Conservation (phyloP, 345 rosid species). For the Populus simonii region DNA sequence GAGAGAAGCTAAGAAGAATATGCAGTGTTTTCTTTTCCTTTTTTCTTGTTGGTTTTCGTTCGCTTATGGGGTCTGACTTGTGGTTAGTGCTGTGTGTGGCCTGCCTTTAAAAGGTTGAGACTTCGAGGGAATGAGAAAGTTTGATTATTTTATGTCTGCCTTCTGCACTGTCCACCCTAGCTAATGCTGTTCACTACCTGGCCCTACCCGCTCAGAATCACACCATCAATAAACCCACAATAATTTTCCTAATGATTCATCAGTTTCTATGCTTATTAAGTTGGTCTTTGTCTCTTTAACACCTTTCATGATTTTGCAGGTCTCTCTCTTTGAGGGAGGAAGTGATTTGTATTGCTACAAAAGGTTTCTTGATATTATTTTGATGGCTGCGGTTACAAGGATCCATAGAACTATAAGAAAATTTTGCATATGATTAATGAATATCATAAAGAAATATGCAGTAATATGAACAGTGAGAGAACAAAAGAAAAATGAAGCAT, state of each 20-base stretch:
- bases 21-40: not conserved
- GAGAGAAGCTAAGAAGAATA: not conserved
- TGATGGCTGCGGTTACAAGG: too few species aligned
- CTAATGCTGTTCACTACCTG: not conserved
- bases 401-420: too few species aligned
- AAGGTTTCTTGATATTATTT: not conserved
- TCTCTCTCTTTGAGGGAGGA: not conserved
- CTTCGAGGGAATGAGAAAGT: conserved; percentile 5
- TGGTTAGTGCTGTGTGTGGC: conserved; percentile 5
- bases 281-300: too few species aligned
- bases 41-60: not conserved
- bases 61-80: conserved; percentile 5
- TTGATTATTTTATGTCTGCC: not conserved
- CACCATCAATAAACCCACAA: too few species aligned
- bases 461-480: too few species aligned
- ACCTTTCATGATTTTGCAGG: too few species aligned
- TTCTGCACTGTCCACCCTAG: not conserved
- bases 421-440: too few species aligned
- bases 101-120: not conserved
- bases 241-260: not conserved
- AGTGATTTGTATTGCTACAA: not conserved
- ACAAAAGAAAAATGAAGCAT: not conserved
- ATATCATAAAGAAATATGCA: too few species aligned
- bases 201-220: not conserved
- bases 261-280: not conserved